phyloP scores from a whole-genome alignment of 2,329 filamentous ascomycete genomes.

The Elsinoe fawcettii region DNA sequence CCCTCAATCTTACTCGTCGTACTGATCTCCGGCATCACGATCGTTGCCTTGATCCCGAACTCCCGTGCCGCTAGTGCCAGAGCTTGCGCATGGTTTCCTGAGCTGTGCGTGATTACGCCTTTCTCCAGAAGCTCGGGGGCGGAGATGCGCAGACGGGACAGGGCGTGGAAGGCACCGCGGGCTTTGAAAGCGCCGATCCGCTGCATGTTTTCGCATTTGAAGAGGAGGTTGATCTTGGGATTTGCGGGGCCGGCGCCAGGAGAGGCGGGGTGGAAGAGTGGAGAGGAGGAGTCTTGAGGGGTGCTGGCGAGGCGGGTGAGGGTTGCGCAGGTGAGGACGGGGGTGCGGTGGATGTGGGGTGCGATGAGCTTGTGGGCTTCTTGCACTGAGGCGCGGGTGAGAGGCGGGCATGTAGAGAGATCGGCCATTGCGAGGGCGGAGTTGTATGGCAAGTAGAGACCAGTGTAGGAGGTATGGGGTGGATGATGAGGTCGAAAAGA shows the following conservation, averaged over 20 bases:
- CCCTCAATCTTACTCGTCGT: constrained; percentile 81
- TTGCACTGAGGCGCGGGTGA: constrained; percentile 65
- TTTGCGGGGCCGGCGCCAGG: constrained; percentile 37
- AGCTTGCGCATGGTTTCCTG: constrained; percentile 90
- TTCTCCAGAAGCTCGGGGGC: constrained; percentile 49
- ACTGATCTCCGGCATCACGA: constrained; percentile 86
- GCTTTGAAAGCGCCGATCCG: constrained; percentile 88
- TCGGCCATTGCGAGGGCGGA: constrained; percentile 36
- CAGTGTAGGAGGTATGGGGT: background rate
- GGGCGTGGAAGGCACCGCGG: constrained; percentile 80
- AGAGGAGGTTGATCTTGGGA: constrained; percentile 68
- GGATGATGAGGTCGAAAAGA: background rate
- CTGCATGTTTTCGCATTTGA: constrained; percentile 95
- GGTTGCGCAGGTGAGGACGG: constrained; percentile 70
- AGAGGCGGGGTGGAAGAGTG: background rate
- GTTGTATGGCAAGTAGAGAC: background rate
- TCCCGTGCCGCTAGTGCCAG: constrained; percentile 74
- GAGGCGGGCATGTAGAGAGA: constrained; percentile 45
- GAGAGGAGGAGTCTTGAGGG: constrained; percentile 44
- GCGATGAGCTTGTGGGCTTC: constrained; percentile 66
- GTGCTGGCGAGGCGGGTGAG: constrained; percentile 68
- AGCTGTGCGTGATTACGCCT: constrained; percentile 85
- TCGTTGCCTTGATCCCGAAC: constrained; percentile 67
- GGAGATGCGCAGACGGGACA: constrained; percentile 61
- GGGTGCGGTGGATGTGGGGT: constrained; percentile 71